phyloP scores from a whole-genome alignment of 2,329 filamentous ascomycete genomes.

The Sclerotinia sclerotiorum region DNA sequence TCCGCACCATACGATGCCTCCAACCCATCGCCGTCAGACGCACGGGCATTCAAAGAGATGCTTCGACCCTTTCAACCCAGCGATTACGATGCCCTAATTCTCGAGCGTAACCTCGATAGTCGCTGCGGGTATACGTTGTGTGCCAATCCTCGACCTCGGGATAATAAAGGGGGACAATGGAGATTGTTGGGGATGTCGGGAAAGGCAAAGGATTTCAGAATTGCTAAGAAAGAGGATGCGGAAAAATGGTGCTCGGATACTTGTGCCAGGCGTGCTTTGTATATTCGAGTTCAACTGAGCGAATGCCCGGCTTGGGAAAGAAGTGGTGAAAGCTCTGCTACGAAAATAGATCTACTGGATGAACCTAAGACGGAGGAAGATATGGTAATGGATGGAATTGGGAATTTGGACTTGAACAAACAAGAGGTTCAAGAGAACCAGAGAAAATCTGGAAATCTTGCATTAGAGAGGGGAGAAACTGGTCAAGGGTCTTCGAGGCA shows the following conservation, averaged over 20 bases:
- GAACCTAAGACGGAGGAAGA: slow-evolving; percentile 57
- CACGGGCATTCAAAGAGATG: slow-evolving; percentile 61
- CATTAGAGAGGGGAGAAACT: slow-evolving; percentile 50
- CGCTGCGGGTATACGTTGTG: slow-evolving; percentile 86
- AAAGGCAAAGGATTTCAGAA: slow-evolving; percentile 55
- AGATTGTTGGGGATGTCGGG: slow-evolving; percentile 60
- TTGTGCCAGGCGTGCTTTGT: slow-evolving; percentile 78
- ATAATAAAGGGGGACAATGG: slow-evolving; percentile 61
- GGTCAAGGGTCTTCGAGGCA: slow-evolving; percentile 31
- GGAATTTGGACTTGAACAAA: slow-evolving; percentile 48
- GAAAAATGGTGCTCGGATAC: slow-evolving; percentile 84
- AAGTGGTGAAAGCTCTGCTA: slow-evolving; percentile 40
- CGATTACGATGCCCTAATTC: slow-evolving; percentile 86
- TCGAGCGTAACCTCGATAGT: slow-evolving; percentile 81
- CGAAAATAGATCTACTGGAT: slow-evolving; percentile 61
- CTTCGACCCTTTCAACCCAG: slow-evolving; percentile 76
- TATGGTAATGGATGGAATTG: slow-evolving; percentile 33
- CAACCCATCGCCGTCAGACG: slow-evolving; percentile 59
- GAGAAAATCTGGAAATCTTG: slow-evolving; percentile 47
- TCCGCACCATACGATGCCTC: slow-evolving; percentile 51
- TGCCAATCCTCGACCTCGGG: slow-evolving; percentile 57
- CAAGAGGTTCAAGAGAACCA: slow-evolving; percentile 43
- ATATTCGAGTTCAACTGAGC: slow-evolving; percentile 83
- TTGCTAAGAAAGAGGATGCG: slow-evolving; percentile 69
- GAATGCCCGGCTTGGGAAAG: slow-evolving; percentile 86